A percentile compares a stretch with the other conserved stretches of the same genome.
Conservation (phyloP, 1,139 yeast genomes). For the Wickerhamomyces sp. region DNA sequence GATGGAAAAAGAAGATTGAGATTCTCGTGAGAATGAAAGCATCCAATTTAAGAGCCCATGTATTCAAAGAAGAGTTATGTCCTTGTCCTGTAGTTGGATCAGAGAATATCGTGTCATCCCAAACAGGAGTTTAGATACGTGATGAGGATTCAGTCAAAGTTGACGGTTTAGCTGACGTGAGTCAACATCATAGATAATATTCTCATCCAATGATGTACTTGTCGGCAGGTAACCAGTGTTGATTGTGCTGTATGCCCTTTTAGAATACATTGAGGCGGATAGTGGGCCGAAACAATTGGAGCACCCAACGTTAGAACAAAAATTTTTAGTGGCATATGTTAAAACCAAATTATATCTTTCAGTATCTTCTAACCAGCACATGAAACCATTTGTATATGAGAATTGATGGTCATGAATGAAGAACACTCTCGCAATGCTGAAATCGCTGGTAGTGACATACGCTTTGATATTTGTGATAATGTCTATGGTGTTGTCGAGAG, state of each 20-base stretch:
- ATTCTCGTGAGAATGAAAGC: not conserved
- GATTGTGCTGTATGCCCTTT: conserved; percentile 2
- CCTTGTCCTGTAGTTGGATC: conserved; percentile 1
- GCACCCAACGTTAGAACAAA: conserved; percentile 7
- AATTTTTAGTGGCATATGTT: not conserved
- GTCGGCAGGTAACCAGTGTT: conserved; percentile 4
- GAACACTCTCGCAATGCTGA: conserved; percentile 7
- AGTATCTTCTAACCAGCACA: conserved; percentile 4
- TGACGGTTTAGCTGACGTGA: not conserved
- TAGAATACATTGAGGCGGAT: not conserved
- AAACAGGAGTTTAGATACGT: too few relatives aligned
- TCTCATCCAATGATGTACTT: conserved; percentile 2
- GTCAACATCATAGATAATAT: conserved; percentile 1
- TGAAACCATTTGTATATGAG: conserved; percentile 4
- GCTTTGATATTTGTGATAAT: not conserved
- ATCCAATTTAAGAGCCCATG: conserved; percentile 3
- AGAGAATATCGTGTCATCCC: not conserved
- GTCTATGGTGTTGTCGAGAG: conserved; percentile 2
- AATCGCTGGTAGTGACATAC: conserved; percentile 1
- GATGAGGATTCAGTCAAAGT: too few relatives aligned
- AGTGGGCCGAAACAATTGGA: conserved; percentile 4
- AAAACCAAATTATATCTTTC: not conserved
- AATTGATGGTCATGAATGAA: conserved; percentile 3
- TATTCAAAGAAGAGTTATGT: too few relatives aligned
- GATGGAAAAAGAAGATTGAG: not conserved